These are phyloP conservation scores for Penicillium sp. DNA, from an alignment of 2,329 filamentous ascomycete species.

Conservation along the genomic window DNA sequence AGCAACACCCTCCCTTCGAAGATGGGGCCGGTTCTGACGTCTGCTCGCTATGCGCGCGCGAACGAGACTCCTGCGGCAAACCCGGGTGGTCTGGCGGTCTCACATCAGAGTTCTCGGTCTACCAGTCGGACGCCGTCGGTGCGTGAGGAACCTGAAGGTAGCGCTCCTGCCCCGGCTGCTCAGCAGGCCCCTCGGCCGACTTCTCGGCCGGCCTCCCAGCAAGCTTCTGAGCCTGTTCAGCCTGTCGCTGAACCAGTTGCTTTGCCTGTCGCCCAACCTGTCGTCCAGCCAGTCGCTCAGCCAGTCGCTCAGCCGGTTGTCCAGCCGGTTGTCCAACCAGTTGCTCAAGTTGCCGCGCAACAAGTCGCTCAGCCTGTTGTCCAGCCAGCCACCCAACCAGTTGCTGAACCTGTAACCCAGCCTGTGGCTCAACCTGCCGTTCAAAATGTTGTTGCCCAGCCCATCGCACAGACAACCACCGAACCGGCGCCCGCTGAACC, in stretches of 20 bases:
- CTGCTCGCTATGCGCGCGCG: conserved; percentile 65
- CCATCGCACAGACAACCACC: too few species aligned
- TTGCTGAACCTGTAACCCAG: too few species aligned
- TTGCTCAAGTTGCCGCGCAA: background rate
- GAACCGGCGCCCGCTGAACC: background rate
- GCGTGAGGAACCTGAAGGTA: conserved; percentile 18
- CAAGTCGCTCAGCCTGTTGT: background rate
- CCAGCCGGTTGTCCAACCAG: background rate
- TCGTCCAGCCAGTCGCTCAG: background rate
- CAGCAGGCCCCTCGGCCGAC: background rate
- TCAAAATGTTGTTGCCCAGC: too few species aligned
- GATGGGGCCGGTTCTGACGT: conserved; percentile 71
- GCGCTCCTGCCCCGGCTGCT: background rate
- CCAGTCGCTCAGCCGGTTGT: background rate
- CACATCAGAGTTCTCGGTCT: conserved; percentile 33
- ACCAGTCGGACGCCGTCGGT: conserved; percentile 29
- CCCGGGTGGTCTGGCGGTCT: conserved; percentile 34
- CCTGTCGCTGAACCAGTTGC: background rate
- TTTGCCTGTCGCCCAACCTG: background rate
- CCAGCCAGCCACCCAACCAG: background rate
- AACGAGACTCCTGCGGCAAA: conserved; percentile 54
- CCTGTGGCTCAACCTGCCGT: too few species aligned
- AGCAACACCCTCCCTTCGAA: conserved; percentile 96
- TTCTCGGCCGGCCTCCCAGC: background rate
- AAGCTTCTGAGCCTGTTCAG: background rate